Evolutionary conservation across 116 monocot species (phyloP).

Genomic region (Cymodocea nodosa): DNA sequence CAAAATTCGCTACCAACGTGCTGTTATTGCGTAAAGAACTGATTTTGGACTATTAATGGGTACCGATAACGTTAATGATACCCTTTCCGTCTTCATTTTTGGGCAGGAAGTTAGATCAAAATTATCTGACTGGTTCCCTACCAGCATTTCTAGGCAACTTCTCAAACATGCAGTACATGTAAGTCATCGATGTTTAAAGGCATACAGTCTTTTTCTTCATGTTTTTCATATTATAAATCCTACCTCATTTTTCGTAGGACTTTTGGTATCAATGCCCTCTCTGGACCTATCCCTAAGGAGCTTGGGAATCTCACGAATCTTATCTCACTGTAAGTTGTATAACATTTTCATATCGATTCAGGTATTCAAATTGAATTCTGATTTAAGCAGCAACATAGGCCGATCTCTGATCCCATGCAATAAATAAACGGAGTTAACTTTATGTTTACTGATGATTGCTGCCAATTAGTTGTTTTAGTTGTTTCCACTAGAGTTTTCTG

Average conservation of each 20-base stretch:
- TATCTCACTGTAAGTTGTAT: conserved; percentile 6
- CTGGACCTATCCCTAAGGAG: conserved; percentile 17
- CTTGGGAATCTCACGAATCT: conserved; percentile 14
- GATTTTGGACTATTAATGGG: too few relatives aligned
- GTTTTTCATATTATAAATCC: not conserved
- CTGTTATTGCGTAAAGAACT: too few relatives aligned
- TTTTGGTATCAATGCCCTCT: conserved; percentile 10
- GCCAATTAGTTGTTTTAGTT: not conserved
- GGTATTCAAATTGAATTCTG: not conserved
- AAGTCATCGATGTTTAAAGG: not conserved
- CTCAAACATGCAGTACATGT: conserved; percentile 7
- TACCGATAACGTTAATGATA: not conserved
- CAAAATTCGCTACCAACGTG: too few relatives aligned
- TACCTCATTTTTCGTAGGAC: conserved; percentile 1
- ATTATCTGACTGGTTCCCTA: conserved; percentile 58
- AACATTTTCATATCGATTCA: not conserved
- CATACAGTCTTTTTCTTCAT: not conserved
- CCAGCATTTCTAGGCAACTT: conserved; percentile 64
- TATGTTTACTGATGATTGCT: too few relatives aligned
- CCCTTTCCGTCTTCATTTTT: not conserved
- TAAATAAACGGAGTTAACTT: too few relatives aligned
- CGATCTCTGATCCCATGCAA: too few relatives aligned
- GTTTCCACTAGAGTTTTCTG: not conserved
- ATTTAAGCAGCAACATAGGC: not conserved
- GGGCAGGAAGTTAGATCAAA: conserved; percentile 54